Conservation (phyloP, 768 basidiomycete species). For the Tylopilus sp. region DNA sequence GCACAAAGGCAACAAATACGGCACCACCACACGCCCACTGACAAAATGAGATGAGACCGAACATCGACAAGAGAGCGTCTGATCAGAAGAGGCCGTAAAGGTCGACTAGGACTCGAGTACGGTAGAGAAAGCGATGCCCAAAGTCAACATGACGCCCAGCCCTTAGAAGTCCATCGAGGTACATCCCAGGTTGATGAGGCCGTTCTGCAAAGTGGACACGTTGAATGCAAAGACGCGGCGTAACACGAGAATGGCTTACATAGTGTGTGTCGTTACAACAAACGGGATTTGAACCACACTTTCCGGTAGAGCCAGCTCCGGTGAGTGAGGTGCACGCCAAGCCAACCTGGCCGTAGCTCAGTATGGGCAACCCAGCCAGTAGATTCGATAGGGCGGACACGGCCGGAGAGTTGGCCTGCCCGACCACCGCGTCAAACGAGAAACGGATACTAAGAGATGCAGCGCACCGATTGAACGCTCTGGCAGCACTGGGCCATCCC, state of each 20-base stretch:
- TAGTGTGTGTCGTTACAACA: conserved; percentile 21
- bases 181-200: conserved; percentile 28
- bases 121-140: conserved; percentile 20
- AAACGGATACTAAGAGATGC: neutral
- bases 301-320: conserved; percentile 24
- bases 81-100: conserved; percentile 7
- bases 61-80: conserved; percentile 27
- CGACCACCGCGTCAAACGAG: conserved; percentile 4
- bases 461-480: conserved; percentile 16
- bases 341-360: conserved; percentile 12
- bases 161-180: conserved; percentile 9
- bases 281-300: conserved; percentile 18
- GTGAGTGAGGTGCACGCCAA: conserved; percentile 17
- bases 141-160: conserved; percentile 8
- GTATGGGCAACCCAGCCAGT: neutral
- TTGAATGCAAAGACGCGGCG: neutral
- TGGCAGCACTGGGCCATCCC: conserved; percentile 23
- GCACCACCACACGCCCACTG: conserved; percentile 12
- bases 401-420: conserved; percentile 12
- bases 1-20: conserved; percentile 5
- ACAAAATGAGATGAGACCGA: conserved; percentile 16
- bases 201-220: conserved; percentile 7
- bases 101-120: conserved; percentile 13
- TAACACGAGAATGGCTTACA: conserved; percentile 8
- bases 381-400: neutral